Evolutionary conservation across 2,329 filamentous ascomycete genomes (phyloP).

Genomic region (Neonectria faginata): DNA sequence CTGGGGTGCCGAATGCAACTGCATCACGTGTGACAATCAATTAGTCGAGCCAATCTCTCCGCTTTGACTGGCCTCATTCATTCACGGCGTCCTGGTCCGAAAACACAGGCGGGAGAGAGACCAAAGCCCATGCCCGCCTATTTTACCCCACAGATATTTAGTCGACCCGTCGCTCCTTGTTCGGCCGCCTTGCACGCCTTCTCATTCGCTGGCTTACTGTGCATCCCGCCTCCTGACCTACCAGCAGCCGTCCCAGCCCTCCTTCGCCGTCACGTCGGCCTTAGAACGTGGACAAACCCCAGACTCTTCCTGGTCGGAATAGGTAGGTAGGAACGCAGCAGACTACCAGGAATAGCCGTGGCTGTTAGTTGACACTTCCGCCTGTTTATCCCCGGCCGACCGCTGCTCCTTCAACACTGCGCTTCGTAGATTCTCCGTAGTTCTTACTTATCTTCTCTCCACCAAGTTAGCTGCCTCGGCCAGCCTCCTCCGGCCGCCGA

Average conservation of each 20-base stretch:
- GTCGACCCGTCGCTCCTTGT: conserved; percentile 11
- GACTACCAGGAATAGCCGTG: neutral
- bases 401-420: neutral
- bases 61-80: neutral
- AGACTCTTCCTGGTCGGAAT: conserved; percentile 24
- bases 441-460: neutral
- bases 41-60: neutral
- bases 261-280: conserved; percentile 17
- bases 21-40: neutral
- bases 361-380: conserved; percentile 3
- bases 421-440: neutral
- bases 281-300: conserved; percentile 22
- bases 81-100: conserved; percentile 19
- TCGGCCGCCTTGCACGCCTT: conserved; percentile 1
- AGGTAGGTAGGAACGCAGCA: conserved; percentile 20
- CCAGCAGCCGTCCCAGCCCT: conserved; percentile 26
- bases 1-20: neutral
- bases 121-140: neutral
- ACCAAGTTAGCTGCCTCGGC: conserved; percentile 16
- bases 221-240: conserved; percentile 16
- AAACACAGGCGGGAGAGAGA: neutral
- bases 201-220: conserved; percentile 23
- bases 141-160: conserved; percentile 23
- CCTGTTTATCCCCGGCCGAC: neutral
- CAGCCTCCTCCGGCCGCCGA: conserved; percentile 25